Evolutionary conservation across 1,284 basidiomycete species (phyloP), one percentile per base, ranked within the genome.

Genomic region (Leccinum subrobustum): DNA sequence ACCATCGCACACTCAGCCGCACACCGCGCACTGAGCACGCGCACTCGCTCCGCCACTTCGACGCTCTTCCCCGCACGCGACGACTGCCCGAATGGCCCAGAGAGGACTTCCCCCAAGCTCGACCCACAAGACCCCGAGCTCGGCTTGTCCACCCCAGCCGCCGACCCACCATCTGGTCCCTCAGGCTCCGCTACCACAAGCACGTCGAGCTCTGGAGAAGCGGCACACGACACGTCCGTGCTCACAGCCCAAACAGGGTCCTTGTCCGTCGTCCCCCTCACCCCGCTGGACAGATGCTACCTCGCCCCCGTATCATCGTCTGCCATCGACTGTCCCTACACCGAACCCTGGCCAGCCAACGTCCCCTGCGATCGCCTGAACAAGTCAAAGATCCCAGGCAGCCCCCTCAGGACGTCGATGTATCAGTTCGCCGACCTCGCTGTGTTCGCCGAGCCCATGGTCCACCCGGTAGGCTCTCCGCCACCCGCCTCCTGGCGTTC

Each of bases 261-360:
- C 20, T 48, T 61, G 12, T 18, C 50, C 16, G 27, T 52, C n/a
- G 50, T 61, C 14, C 71, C 70, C 6, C 70, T 72, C 48, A 72
- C 71, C 14, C 69, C 70, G 1, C 69, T 71, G 3, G 69, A 71
- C 54, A 64, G 61, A 51, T 73, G 66, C 16, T 69, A 69, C 53
- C 63, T 70, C 52, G 62, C 59, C 0, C 68, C 68, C 11, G 25
- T 42, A n/a, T 42, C 65, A 4, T 42, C 65, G 1, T 59, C 71
- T 12, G 14, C 7, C 4, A 57, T 59, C 51, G 71, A 73, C 52
- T 69, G 58, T 31, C 68, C 69, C 4, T 70, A 70, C 29, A 6
- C 58, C 23, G 66, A 71, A 52, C 39, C 66, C 16, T 69, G 68
- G 71, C 71, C 70, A 12, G 35, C 52, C 27, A 48, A 27, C 4